These are phyloP conservation scores for Chlorella sp. DNA, from an alignment of 139 green algal species.

Conservation along the genomic window DNA sequence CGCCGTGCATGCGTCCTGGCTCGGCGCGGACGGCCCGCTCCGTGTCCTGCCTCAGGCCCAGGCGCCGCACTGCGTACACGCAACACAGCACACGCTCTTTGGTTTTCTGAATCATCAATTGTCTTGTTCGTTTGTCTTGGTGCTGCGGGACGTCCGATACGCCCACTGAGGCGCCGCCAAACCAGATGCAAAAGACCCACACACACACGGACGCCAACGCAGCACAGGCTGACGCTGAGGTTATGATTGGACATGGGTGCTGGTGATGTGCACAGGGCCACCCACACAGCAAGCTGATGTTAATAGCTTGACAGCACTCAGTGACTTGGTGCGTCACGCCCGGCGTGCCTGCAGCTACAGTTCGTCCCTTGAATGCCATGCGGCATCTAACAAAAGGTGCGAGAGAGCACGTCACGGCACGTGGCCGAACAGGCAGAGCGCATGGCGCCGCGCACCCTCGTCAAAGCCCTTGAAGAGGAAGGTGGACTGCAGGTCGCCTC, in stretches of 20 bases:
- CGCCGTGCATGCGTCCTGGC: conserved; percentile 16
- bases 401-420: not conserved
- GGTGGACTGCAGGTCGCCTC: conserved; percentile 71
- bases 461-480: conserved; percentile 93
- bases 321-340: no score
- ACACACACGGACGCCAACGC: not conserved
- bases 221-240: not conserved
- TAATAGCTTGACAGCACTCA: no score
- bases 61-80: conserved; percentile 39
- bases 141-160: not conserved
- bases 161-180: not conserved
- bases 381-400: not conserved
- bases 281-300: no score
- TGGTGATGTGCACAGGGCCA: no score
- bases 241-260: no score
- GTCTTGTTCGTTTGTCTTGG: not conserved
- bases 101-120: not conserved
- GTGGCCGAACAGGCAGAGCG: not conserved
- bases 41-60: conserved; percentile 70
- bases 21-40: conserved; percentile 57
- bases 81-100: not conserved
- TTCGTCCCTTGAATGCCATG: not conserved
- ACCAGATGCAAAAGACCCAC: not conserved
- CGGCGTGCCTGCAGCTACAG: not conserved
- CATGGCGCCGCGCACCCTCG: conserved; percentile 34